Evolutionary conservation across 179 eudicot genomes (phyloP).

Genomic region (Silene noctiflora): DNA sequence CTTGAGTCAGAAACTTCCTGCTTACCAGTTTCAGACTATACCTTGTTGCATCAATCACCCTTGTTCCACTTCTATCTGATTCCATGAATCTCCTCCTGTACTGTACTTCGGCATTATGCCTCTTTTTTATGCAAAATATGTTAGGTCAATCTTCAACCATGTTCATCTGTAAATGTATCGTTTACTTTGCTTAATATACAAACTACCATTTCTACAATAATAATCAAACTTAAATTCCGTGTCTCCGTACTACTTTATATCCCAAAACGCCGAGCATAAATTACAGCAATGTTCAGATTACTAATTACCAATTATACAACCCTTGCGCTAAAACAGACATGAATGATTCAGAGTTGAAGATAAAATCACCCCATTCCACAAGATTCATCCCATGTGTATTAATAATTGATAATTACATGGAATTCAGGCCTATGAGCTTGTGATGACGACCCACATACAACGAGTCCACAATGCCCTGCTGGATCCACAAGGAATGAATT

Average conservation of each 20-base stretch:
- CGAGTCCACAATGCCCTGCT: not conserved
- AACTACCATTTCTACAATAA: slow-evolving; percentile 1
- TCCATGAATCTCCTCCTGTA: no score
- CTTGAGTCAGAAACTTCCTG: slow-evolving; percentile 49
- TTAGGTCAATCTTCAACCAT: no score
- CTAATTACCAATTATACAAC: slow-evolving; percentile 13
- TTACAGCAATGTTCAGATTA: not conserved
- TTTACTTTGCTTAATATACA: not conserved
- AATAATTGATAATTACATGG: not conserved
- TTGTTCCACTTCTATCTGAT: not conserved
- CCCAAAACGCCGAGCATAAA: not conserved
- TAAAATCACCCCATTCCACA: not conserved
- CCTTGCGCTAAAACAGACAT: not conserved
- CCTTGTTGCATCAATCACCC: slow-evolving; percentile 42
- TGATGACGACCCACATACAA: not conserved
- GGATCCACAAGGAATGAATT: slow-evolving; percentile 13
- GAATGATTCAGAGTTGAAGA: not conserved
- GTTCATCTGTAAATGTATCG: not conserved
- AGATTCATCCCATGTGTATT: not conserved
- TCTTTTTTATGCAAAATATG: no score
- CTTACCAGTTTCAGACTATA: slow-evolving; percentile 33
- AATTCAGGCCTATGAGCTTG: not conserved
- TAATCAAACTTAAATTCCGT: not conserved
- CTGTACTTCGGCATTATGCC: no score
- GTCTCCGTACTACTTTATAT: not conserved